Conservation (phyloP, 495 filamentous ascomycete species). For the Trichoderma asperelloides region DNA sequence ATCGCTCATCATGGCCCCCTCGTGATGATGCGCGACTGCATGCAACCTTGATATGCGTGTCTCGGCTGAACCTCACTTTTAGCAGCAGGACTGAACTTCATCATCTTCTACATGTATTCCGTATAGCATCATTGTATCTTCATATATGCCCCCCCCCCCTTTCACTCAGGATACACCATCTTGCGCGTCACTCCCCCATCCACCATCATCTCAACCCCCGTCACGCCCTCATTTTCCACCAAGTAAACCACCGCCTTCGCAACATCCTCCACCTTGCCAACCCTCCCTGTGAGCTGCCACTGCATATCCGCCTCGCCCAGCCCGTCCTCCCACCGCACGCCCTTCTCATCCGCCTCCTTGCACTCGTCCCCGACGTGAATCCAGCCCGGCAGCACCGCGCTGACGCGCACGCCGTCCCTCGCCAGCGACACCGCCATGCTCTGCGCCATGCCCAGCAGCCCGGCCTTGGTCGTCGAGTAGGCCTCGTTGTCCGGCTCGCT, state of each 20-base stretch:
- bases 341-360: slow-evolving; percentile 23
- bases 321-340: slow-evolving; percentile 4
- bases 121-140: too few relatives aligned
- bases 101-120: too few relatives aligned
- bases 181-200: slow-evolving; percentile 9
- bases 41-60: not conserved
- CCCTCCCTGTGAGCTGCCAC: slow-evolving; percentile 10
- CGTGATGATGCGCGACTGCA: not conserved
- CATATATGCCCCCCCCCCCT: not conserved
- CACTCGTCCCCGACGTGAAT: slow-evolving; percentile 27
- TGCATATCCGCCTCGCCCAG: not conserved
- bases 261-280: slow-evolving; percentile 5
- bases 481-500: slow-evolving; percentile 32
- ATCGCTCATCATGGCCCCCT: too few relatives aligned
- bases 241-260: slow-evolving; percentile 11
- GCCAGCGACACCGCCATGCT: slow-evolving; percentile 33
- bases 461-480: slow-evolving; percentile 42
- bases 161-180: slow-evolving; percentile 6
- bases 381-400: slow-evolving; percentile 23
- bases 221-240: slow-evolving; percentile 6
- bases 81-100: too few relatives aligned
- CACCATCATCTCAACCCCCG: slow-evolving; percentile 10
- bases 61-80: not conserved
- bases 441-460: slow-evolving; percentile 36
- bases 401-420: slow-evolving; percentile 22